phyloP scores from a whole-genome alignment of 1,139 yeast genomes.

The Sugiyamaella sp. region DNA sequence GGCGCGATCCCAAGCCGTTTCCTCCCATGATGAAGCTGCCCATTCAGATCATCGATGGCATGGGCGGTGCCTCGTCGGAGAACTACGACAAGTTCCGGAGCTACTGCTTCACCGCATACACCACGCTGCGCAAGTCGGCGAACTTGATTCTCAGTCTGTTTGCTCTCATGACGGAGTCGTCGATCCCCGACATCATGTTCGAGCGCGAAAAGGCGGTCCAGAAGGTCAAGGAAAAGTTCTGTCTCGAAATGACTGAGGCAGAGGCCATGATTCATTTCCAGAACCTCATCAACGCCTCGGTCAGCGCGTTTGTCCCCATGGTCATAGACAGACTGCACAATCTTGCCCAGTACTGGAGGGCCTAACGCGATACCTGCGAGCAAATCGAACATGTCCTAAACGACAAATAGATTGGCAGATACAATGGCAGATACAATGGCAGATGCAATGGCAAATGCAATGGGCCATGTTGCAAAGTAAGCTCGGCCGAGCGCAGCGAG shows the following conservation, averaged over 20 bases:
- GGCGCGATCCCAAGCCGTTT: constrained; percentile 97
- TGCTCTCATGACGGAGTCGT: constrained; percentile 92
- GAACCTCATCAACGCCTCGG: constrained; percentile 89
- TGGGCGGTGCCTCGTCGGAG: constrained; percentile 89
- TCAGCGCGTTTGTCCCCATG: constrained; percentile 88
- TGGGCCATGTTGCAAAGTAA: no score
- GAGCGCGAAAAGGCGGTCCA: constrained; percentile 76
- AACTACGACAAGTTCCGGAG: constrained; percentile 86
- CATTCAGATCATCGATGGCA: constrained; percentile 94
- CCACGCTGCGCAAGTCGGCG: constrained; percentile 85
- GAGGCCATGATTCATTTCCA: constrained; percentile 95
- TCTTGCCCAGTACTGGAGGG: constrained; percentile 97
- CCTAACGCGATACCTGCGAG: constrained; percentile 51
- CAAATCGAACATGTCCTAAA: no score
- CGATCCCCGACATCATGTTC: constrained; percentile 80
- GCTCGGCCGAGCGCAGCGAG: no score
- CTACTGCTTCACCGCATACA: constrained; percentile 93
- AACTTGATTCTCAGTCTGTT: constrained; percentile 86
- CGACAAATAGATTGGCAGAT: no score
- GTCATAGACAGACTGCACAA: constrained; percentile 94
- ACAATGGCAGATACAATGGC: no score
- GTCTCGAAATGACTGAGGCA: constrained; percentile 90
- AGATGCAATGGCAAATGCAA: no score
- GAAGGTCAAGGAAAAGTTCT: constrained; percentile 92
- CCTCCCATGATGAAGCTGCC: constrained; percentile 98